Conservation (phyloP, 768 basidiomycete species). For the Pulveroboletus frians region DNA sequence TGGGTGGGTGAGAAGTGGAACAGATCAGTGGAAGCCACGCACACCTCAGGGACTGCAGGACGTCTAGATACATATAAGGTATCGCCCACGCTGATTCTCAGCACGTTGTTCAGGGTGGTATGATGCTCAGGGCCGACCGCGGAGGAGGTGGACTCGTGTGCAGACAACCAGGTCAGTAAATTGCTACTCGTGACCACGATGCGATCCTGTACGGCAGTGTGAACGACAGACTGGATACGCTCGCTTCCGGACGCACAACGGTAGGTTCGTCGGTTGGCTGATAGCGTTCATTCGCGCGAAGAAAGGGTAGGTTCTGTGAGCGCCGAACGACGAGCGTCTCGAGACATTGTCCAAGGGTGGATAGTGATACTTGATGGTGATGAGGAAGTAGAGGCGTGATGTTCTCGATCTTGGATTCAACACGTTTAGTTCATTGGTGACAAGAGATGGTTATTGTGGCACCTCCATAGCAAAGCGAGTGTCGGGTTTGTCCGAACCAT, state of each 20-base stretch:
- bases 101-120: slow-evolving; percentile 34
- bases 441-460: slow-evolving; percentile 15
- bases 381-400: slow-evolving; percentile 29
- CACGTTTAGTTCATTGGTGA: slow-evolving; percentile 7
- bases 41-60: slow-evolving; percentile 47
- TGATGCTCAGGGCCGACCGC: slow-evolving; percentile 24
- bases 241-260: slow-evolving; percentile 20
- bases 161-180: slow-evolving; percentile 42
- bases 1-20: slow-evolving; percentile 33
- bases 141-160: slow-evolving; percentile 30
- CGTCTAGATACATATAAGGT: slow-evolving; percentile 56
- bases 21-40: slow-evolving; percentile 12
- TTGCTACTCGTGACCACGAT: slow-evolving; percentile 45
- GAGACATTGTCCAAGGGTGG: slow-evolving; percentile 26
- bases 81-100: slow-evolving; percentile 47
- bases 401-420: slow-evolving; percentile 30
- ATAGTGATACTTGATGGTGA: slow-evolving; percentile 20
- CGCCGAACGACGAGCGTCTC: slow-evolving; percentile 32
- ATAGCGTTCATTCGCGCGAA: slow-evolving; percentile 24
- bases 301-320: slow-evolving; percentile 22
- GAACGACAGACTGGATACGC: neutral
- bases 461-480: slow-evolving; percentile 86
- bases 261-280: slow-evolving; percentile 17
- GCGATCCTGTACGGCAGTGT: slow-evolving; percentile 39
- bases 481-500: slow-evolving; percentile 94